These are phyloP conservation scores for Bondarzewia mesenterica DNA, from an alignment of 1,284 basidiomycete species.

Conservation along the genomic window DNA sequence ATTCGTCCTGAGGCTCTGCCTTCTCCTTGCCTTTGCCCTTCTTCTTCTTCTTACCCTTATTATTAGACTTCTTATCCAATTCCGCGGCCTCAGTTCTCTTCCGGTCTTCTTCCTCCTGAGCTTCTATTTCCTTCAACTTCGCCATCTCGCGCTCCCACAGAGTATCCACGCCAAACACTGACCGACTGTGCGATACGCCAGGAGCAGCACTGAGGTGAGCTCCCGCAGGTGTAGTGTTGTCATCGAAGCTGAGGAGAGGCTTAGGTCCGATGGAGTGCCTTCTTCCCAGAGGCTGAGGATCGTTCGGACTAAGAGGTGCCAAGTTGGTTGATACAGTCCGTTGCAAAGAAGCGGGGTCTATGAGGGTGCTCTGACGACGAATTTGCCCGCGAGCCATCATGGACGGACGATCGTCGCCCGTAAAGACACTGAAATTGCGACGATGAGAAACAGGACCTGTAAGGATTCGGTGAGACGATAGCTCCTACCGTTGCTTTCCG, in stretches of 20 bases:
- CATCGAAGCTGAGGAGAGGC: conserved; percentile 56
- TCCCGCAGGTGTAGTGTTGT: conserved; percentile 25
- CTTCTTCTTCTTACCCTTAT: conserved; percentile 26
- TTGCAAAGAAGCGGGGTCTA: conserved; percentile 58
- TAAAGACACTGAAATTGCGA: conserved; percentile 48
- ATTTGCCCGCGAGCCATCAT: conserved; percentile 69
- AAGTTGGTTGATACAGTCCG: conserved; percentile 29
- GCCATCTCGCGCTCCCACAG: conserved; percentile 74
- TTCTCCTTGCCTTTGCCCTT: conserved; percentile 27
- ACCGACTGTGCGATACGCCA: conserved; percentile 37
- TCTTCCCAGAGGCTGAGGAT: conserved; percentile 31
- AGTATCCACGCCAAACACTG: conserved; percentile 79
- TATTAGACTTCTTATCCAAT: conserved; percentile 28
- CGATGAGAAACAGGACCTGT: neutral
- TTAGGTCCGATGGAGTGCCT: conserved; percentile 42
- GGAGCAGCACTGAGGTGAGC: conserved; percentile 9
- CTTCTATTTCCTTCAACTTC: conserved; percentile 67
- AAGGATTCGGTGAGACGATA: conserved; percentile 5
- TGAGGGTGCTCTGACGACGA: conserved; percentile 54
- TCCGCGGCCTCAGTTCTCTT: conserved; percentile 37
- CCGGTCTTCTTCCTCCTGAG: conserved; percentile 44
- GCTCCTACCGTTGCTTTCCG: conserved; percentile 58
- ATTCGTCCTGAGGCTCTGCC: conserved; percentile 7
- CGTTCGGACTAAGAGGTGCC: conserved; percentile 31
- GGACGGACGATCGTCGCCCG: conserved; percentile 69